Evolutionary conservation across 23 red algal genomes (phyloP), one percentile per base, ranked within the genome.

Genomic region (Gracilaria gracilis): DNA sequence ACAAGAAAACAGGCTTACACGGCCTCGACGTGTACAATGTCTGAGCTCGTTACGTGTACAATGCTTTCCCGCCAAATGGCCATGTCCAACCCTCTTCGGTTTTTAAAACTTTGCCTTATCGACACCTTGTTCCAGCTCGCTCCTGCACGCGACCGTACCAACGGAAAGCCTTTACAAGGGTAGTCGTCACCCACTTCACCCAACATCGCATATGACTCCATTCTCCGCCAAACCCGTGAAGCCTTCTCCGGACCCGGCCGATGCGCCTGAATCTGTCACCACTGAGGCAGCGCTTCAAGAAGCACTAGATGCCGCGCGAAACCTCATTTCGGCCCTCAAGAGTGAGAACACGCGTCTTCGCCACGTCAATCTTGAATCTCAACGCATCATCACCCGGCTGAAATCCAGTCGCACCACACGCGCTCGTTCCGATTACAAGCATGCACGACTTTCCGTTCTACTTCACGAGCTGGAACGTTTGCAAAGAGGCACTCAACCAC

Each of bases 371-470:
- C 72, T 77, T 50, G 39, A 77, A 77, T 77, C 72, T 23, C 72
- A 77, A 20, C 72, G 72, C 72, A 50, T 50, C 72, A 77, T 77
- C 7, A 77, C 31, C 9, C 14, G 36, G 42, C 23, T 50, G 2
- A 77, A 48, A 20, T 15, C 21, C 1, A 77, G 40, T 50, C 72
- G 38, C 40, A 49, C 46, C 9, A 23, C 42, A 29, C 72, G 72
- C 38, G 23, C 39, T 49, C 72, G 72, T 49, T 46, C 72, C 39
- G 72, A 77, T 7, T 50, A 77, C 72, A 77, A 77, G 72, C 72
- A 77, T 31, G 72, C 72, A 0, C 72, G 72, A 49, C 72, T 77
- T 31, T 77, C 72, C 23, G 27, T 35, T 51, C 72, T 77, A 8
- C 72, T 77, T 11, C 21, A 50, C 25, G 72, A 77, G 27, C 72